These are phyloP conservation scores for Apiotrichum akiyoshidainum DNA, from an alignment of 1,284 basidiomycete species.

Conservation along the genomic window DNA sequence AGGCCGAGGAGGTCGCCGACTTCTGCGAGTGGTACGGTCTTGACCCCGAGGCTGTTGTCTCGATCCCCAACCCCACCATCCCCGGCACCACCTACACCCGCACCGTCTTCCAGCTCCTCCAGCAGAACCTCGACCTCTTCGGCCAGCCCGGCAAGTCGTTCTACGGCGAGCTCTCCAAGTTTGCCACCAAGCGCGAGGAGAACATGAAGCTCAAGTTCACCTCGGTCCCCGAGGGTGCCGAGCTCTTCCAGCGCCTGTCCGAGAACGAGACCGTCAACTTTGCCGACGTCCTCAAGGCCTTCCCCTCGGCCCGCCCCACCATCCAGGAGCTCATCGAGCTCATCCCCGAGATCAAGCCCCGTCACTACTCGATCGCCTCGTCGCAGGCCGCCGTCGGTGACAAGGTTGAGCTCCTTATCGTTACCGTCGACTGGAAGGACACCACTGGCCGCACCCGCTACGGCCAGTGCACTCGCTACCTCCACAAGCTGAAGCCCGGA, in stretches of 20 bases:
- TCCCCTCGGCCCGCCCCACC: conserved; percentile 73
- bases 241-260: conserved; percentile 90
- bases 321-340: conserved; percentile 82
- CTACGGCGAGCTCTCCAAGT: conserved; percentile 79
- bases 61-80: conserved; percentile 65
- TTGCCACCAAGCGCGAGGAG: conserved; percentile 71
- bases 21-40: conserved; percentile 92
- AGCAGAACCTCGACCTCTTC: conserved; percentile 95
- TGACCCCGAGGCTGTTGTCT: conserved; percentile 75
- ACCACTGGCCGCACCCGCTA: conserved; percentile 73
- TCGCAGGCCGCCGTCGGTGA: conserved; percentile 92
- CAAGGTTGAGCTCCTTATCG: conserved; percentile 88
- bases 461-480: conserved; percentile 96
- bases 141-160: conserved; percentile 94
- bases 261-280: conserved; percentile 96
- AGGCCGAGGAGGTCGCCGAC: conserved; percentile 77
- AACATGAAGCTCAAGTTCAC: conserved; percentile 85
- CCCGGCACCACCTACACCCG: conserved; percentile 63
- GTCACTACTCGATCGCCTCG: conserved; percentile 97
- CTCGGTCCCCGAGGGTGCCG: conserved; percentile 81
- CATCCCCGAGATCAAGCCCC: conserved; percentile 89
- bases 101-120: conserved; percentile 90
- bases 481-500: conserved; percentile 75
- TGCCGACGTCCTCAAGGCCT: conserved; percentile 78
- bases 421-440: conserved; percentile 91